These are phyloP conservation scores for Durusdinium trenchii DNA, from an alignment of 73 alveolate genomes.

Conservation along the genomic window DNA sequence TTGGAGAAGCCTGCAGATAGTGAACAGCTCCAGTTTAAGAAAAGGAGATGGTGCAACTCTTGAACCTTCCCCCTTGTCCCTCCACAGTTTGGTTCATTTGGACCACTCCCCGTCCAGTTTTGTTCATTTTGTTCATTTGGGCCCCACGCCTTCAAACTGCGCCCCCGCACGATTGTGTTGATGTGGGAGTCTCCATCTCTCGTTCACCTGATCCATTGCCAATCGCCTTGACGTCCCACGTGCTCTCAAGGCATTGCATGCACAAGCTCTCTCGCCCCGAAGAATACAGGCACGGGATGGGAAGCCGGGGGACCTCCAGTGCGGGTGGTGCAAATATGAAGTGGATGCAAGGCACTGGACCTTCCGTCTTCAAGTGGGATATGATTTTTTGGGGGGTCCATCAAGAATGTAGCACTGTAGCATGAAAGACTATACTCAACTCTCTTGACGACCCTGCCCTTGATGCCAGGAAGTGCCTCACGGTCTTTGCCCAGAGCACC, in stretches of 20 bases:
- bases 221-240: too few relatives aligned
- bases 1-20: too few relatives aligned
- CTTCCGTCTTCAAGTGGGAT: not conserved
- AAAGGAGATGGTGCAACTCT: too few relatives aligned
- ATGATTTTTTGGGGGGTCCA: not conserved
- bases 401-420: not conserved
- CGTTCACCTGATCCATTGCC: too few relatives aligned
- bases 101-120: too few relatives aligned
- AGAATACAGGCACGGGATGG: constrained; percentile 24
- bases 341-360: not conserved
- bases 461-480: constrained; percentile 47
- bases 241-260: constrained; percentile 67
- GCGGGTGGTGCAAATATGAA: not conserved
- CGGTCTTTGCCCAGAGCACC: constrained; percentile 40
- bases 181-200: too few relatives aligned
- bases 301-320: not conserved
- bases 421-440: not conserved
- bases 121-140: too few relatives aligned
- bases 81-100: too few relatives aligned
- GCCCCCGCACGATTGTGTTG: too few relatives aligned
- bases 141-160: too few relatives aligned
- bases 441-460: not conserved
- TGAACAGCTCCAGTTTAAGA: too few relatives aligned
- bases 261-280: constrained; percentile 64
- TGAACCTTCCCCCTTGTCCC: too few relatives aligned